Base-by-base conservation (phyloP, 1,139 yeast genomes). In the Suhomyces wounanorum region DNA sequence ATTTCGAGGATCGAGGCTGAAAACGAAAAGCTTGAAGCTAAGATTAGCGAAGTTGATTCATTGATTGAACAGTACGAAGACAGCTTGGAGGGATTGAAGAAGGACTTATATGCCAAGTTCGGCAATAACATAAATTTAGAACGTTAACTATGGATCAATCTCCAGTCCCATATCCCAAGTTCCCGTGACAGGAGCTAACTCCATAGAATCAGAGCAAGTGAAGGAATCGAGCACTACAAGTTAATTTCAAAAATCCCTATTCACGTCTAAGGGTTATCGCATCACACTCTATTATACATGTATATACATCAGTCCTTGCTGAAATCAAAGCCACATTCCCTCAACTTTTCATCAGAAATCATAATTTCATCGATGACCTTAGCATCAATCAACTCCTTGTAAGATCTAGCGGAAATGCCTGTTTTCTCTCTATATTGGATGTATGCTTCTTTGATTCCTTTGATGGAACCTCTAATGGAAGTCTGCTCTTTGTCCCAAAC, bases 91-190 rank as follows among this genome's bases (percentile, higher is more conserved):
- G 78, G 68, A 36, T 78, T 92, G 59, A 94, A 92, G 71, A 78
- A 81, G 33, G 77, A 75, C n/a, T 74, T 94, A 53, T 94, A 94
- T 64, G 89, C 90, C 16, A 91, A 89, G 67, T 94, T 94, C 65
- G 99, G 99, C 37, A 83, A 83, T 59, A 85, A 91, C 54, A 94
- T 94, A 64, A 92, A 92, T 65, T 75, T 94, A 47, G 99, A 94
- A 62, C 76, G 84, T 52, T 74, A 61, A 45, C 8, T 6, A 8
- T 8, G 7, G 23, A 3, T 26, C n/a, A n/a, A n/a, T n/a, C n/a
- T n/a, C n/a, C n/a, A 8, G 36, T n/a, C 11, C 13, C 5, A 4
- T 11, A 35, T 35, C 4, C 38, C 14, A 13, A 14, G 18, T 3
- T 35, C 18, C 9, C 21, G 10, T 36, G 13, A 39, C 23, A 21